These are phyloP conservation scores for Blastocystis sp. DNA, from an alignment of 352 stramenopile genomes.

Conservation along the genomic window DNA sequence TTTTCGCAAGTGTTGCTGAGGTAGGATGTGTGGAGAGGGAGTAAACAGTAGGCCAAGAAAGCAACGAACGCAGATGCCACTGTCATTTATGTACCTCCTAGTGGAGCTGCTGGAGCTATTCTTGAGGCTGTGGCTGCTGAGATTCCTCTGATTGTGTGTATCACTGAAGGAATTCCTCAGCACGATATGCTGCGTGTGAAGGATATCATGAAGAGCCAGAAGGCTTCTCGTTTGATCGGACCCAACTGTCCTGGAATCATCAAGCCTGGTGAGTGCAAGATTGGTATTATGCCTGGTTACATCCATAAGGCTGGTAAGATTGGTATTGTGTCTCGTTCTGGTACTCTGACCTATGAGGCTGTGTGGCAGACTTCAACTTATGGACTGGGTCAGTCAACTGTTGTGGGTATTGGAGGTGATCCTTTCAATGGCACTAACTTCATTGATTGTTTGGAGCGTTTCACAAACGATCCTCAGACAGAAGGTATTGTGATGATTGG, in stretches of 20 bases:
- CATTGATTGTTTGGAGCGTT: conserved; percentile 96
- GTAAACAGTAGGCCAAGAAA: conserved; percentile 73
- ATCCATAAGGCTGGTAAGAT: conserved; percentile 96
- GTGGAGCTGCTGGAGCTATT: conserved; percentile 92
- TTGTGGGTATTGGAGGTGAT: conserved; percentile 96
- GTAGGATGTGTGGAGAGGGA: conserved; percentile 70
- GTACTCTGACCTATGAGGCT: conserved; percentile 97
- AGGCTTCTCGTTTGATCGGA: conserved; percentile 89
- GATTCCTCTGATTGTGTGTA: conserved; percentile 85
- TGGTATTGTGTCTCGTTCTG: conserved; percentile 92
- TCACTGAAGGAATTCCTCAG: conserved; percentile 98
- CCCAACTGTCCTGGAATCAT: conserved; percentile 99
- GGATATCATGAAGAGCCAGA: conserved; percentile 83
- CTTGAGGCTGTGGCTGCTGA: conserved; percentile 91
- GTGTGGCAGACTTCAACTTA: conserved; percentile 91
- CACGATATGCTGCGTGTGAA: conserved; percentile 98
- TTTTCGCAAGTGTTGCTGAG: conserved; percentile 92
- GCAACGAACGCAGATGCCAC: conserved; percentile 83
- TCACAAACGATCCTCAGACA: conserved; percentile 96
- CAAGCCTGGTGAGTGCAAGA: conserved; percentile 98
- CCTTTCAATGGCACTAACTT: conserved; percentile 99
- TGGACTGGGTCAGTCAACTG: conserved; percentile 92
- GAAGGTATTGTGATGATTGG: conserved; percentile 98
- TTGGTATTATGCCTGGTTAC: conserved; percentile 99
- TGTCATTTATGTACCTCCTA: conserved; percentile 97